Evolutionary conservation across 148 eudicot species (phyloP), one percentile per base, ranked within the genome.

Genomic region (Chenopodium formosanum): DNA sequence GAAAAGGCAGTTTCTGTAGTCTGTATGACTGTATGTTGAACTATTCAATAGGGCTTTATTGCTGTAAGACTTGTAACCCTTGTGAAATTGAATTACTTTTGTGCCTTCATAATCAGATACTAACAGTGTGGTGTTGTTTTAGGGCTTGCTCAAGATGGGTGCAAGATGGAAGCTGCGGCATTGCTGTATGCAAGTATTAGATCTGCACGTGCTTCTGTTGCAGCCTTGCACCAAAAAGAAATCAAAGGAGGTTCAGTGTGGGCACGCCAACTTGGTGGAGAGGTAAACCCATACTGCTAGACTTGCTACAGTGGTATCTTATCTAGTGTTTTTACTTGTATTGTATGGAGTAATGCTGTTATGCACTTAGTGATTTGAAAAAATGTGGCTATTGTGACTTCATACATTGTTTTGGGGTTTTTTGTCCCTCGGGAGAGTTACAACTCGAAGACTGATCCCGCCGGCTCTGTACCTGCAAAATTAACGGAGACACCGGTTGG

Each of bases 211-310:
- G 92, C 90, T 76, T 88, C 90, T 89, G 95, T 96, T 83, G 91
- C 92, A 74, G 89, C 82, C 82, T 87, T 96, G 76, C 99, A 96
- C 89, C 93, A 90, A 82, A 92, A 91, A 85, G 87, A 87, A 84
- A 80, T 96, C 50, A 80, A 85, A 29, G 97, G 94, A n/a, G 91
- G 84, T 46, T 70, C 67, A 73, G 89, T 96, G 74, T 96, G 99
- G 99, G 99, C 95, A 37, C 98, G 98, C 11, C 99, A 96, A 81
- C 92, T 96, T 76, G 99, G 99, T 81, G 99, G 99, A 76, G 99
- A 96, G 95, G 99, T 96, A 90, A 40, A 76, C 76, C 56, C 46
- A 56, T 64, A 40, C 22, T 29, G 2, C 40, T 16, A n/a, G n/a
- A 80, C 22, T 48, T 20, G 27, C 67, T 71, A 53, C 79, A 6